Evolutionary conservation across 2,329 filamentous ascomycete genomes (phyloP).

Genomic region (Talaromyces pinophilus): DNA sequence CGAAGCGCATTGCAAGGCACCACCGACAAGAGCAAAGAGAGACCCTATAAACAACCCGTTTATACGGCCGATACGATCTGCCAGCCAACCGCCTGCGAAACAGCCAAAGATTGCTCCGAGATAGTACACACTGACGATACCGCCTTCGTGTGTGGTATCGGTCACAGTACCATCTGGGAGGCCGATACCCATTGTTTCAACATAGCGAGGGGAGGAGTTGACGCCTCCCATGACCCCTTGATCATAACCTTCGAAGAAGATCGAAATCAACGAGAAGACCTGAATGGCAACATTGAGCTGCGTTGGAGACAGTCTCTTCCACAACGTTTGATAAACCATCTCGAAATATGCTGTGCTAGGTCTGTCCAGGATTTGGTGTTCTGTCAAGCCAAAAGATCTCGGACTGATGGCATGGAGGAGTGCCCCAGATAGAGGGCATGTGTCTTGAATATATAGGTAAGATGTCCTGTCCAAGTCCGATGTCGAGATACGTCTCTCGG

Average conservation of each 20-base stretch:
- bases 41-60: conserved; percentile 53
- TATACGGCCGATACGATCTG: conserved; percentile 57
- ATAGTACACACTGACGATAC: conserved; percentile 57
- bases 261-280: conserved; percentile 36
- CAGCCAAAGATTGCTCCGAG: conserved; percentile 55
- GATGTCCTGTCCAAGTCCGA: not conserved
- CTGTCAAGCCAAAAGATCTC: not conserved
- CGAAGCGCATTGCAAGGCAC: conserved; percentile 50
- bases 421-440: not conserved
- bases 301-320: conserved; percentile 46
- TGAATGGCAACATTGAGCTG: conserved; percentile 47
- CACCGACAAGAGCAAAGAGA: conserved; percentile 53
- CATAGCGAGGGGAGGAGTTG: conserved; percentile 45
- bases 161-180: conserved; percentile 49
- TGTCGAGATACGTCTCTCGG: not conserved
- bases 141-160: conserved; percentile 53
- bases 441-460: not conserved
- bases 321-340: conserved; percentile 46
- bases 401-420: not conserved
- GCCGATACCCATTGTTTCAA: conserved; percentile 48
- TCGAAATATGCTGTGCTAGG: not conserved
- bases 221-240: conserved; percentile 59
- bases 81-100: conserved; percentile 53
- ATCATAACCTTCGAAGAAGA: conserved; percentile 53
- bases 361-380: not conserved